A percentile compares a stretch with the other conserved stretches of the same genome.
phyloP scores from a whole-genome alignment of 163 green algal genomes.

The Scenedesmus sp. region DNA sequence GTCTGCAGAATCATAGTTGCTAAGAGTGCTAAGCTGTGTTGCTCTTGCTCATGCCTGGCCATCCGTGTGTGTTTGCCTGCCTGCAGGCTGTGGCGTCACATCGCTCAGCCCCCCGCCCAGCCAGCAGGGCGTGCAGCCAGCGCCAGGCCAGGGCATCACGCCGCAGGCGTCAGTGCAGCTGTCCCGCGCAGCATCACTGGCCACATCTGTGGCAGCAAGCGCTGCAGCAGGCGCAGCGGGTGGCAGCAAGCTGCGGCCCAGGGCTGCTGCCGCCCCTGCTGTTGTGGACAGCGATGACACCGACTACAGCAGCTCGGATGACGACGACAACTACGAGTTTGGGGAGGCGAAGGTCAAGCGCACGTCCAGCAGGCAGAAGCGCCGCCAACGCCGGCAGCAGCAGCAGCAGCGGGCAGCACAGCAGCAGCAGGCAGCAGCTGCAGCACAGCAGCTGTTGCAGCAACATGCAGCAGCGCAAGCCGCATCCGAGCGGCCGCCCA shows the following conservation, averaged over 20 bases:
- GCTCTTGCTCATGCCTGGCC: neutral
- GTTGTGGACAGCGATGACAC: conserved; percentile 28
- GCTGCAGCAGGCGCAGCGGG: neutral
- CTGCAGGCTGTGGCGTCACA: conserved; percentile 14
- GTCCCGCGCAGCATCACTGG: conserved; percentile 20
- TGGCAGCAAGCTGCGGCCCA: neutral
- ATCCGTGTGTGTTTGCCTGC: neutral
- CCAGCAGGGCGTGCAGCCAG: neutral
- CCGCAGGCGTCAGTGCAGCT: conserved; percentile 25
- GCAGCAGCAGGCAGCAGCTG: conserved; percentile 15
- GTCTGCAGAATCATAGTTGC: too few species aligned
- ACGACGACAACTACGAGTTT: conserved; percentile 50
- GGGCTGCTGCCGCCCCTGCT: neutral
- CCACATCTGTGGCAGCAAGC: neutral
- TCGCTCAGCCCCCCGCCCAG: neutral
- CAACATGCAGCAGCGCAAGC: conserved; percentile 3
- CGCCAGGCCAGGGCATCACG: neutral
- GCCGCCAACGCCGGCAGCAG: conserved; percentile 14
- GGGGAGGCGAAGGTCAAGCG: conserved; percentile 35
- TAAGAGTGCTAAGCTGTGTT: too few species aligned
- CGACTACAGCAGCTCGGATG: conserved; percentile 40
- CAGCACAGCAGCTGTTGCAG: neutral
- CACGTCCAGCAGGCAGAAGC: conserved; percentile 39
- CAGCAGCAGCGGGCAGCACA: conserved; percentile 36
- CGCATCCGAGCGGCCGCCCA: neutral